Conservation (phyloP, 2,329 filamentous ascomycete species). For the Lachnellula hyalina region DNA sequence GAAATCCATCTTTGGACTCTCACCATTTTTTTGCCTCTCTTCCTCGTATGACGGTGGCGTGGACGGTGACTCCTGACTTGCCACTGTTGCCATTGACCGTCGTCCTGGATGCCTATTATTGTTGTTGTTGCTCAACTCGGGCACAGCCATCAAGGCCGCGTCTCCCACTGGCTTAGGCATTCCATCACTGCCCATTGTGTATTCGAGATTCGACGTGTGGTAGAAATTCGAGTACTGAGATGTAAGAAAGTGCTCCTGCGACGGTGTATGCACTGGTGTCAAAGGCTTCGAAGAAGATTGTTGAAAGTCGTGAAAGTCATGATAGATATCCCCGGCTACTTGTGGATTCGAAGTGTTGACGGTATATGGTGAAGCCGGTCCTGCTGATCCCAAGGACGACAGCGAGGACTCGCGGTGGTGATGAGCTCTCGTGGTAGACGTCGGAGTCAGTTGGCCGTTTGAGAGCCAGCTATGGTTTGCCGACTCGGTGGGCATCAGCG, state of each 20-base stretch:
- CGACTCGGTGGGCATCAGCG: slow-evolving; percentile 29
- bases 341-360: slow-evolving; percentile 52
- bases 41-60: slow-evolving; percentile 49
- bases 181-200: slow-evolving; percentile 25
- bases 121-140: slow-evolving; percentile 19
- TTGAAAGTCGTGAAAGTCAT: slow-evolving; percentile 34
- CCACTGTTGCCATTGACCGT: slow-evolving; percentile 51
- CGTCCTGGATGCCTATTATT: slow-evolving; percentile 14
- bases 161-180: slow-evolving; percentile 21
- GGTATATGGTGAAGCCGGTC: slow-evolving; percentile 54
- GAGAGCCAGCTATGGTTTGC: slow-evolving; percentile 25
- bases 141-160: slow-evolving; percentile 28
- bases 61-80: slow-evolving; percentile 56
- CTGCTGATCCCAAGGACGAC: slow-evolving; percentile 55
- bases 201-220: slow-evolving; percentile 25
- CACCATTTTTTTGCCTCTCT: slow-evolving; percentile 52
- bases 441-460: slow-evolving; percentile 31
- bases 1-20: slow-evolving; percentile 34
- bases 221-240: slow-evolving; percentile 38
- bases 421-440: slow-evolving; percentile 24
- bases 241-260: slow-evolving; percentile 27
- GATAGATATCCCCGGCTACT: slow-evolving; percentile 44
- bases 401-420: slow-evolving; percentile 58
- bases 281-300: slow-evolving; percentile 29
- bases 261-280: slow-evolving; percentile 31